These are phyloP conservation scores for Acanthamoeba triangularis DNA, from an alignment of 208 protist species.

Conservation along the genomic window DNA sequence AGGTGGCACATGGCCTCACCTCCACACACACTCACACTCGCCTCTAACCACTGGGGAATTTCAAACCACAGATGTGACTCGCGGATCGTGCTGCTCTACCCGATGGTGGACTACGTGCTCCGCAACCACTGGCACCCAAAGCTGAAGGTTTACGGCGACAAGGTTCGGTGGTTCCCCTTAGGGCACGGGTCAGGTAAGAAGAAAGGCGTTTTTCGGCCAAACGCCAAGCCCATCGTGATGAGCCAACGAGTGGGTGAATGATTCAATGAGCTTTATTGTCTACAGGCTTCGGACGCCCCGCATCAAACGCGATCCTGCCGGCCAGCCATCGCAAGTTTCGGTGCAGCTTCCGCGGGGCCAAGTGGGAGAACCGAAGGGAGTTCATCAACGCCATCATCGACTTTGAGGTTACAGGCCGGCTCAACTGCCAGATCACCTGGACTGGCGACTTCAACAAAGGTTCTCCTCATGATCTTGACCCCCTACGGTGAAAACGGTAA, in stretches of 20 bases:
- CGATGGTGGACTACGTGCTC: constrained; percentile 35
- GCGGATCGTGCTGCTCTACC: not conserved
- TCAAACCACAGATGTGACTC: constrained; percentile 67
- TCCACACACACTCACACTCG: too few relatives aligned
- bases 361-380: constrained; percentile 45
- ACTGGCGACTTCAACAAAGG: constrained; percentile 24
- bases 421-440: constrained; percentile 37
- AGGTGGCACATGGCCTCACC: not conserved
- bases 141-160: constrained; percentile 36
- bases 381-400: not conserved
- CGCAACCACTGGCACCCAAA: constrained; percentile 70
- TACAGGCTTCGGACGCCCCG: constrained; percentile 24
- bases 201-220: too few relatives aligned
- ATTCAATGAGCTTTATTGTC: not conserved
- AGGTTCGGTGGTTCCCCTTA: constrained; percentile 37
- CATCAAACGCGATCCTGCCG: constrained; percentile 51
- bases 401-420: not conserved
- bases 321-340: constrained; percentile 55
- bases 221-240: too few relatives aligned
- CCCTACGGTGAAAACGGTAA: too few relatives aligned
- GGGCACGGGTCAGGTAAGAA: not conserved
- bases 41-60: too few relatives aligned
- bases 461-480: too few relatives aligned
- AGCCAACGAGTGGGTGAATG: too few relatives aligned
- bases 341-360: constrained; percentile 41